Evolutionary conservation across 2,329 filamentous ascomycete species (phyloP).

Genomic region (Colletotrichum sp.): DNA sequence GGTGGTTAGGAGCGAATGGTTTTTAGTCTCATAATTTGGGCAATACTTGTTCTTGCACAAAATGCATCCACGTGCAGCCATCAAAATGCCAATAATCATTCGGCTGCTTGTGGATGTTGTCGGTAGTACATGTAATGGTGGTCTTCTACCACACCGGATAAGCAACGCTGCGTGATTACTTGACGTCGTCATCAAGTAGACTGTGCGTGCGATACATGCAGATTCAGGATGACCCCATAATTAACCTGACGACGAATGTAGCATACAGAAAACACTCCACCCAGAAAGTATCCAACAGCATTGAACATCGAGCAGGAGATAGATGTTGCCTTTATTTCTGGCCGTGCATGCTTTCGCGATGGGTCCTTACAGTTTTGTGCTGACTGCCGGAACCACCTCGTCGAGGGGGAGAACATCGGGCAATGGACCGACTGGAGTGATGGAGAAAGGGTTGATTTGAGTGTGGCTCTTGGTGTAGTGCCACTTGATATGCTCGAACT

Average conservation of each 20-base stretch:
- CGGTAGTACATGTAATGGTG: not conserved
- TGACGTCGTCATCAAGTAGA: not conserved
- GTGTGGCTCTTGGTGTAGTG: conserved; percentile 67
- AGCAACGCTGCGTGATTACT: not conserved
- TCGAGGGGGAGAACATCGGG: conserved; percentile 81
- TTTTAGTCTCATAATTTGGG: not conserved
- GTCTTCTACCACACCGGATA: not conserved
- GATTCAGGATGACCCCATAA: not conserved
- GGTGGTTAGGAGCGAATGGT: not conserved
- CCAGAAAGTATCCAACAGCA: not conserved
- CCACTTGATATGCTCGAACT: conserved; percentile 95
- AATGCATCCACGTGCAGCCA: not conserved
- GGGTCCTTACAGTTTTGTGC: not conserved
- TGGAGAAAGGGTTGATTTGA: conserved; percentile 71
- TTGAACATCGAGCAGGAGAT: not conserved
- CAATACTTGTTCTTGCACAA: not conserved
- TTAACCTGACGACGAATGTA: not conserved
- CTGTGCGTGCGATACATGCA: not conserved
- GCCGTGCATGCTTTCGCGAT: not conserved
- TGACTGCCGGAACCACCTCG: conserved; percentile 73
- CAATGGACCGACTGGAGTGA: conserved; percentile 85
- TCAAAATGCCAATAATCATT: not conserved
- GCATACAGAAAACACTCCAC: not conserved
- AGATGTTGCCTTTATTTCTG: not conserved
- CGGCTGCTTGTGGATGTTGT: not conserved